Percentiles rank a stretch among this genome's conserved stretches.
phyloP scores from a whole-genome alignment of 2,329 filamentous ascomycete species.

The Juglanconis sp. region DNA sequence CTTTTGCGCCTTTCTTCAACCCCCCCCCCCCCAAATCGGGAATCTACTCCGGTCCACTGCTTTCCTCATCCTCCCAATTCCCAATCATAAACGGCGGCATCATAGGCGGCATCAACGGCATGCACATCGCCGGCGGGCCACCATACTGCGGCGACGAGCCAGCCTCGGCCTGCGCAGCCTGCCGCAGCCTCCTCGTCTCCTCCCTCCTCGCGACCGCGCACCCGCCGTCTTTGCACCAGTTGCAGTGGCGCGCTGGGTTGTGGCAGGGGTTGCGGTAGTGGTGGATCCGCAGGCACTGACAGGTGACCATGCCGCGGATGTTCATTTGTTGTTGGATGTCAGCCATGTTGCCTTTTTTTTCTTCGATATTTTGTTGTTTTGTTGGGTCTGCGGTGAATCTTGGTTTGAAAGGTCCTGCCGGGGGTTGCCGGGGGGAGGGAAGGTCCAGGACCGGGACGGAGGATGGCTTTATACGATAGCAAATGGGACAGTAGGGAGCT shows the following conservation, averaged over 20 bases:
- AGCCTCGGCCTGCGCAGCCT: not conserved
- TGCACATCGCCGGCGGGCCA: not conserved
- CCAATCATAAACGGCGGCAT: not conserved
- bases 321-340: not conserved
- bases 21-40: too few relatives aligned
- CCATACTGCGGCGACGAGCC: too few relatives aligned
- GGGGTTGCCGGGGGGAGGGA: too few relatives aligned
- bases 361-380: too few relatives aligned
- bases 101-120: not conserved
- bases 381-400: too few relatives aligned
- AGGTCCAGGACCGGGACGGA: too few relatives aligned
- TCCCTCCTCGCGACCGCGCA: not conserved
- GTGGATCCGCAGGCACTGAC: slow-evolving; percentile 1
- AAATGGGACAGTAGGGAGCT: too few relatives aligned
- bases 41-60: not conserved
- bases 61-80: not conserved
- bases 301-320: not conserved
- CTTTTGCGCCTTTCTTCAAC: not conserved
- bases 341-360: not conserved
- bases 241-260: slow-evolving; percentile 2
- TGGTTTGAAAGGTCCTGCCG: too few relatives aligned
- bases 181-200: not conserved
- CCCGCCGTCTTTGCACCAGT: slow-evolving; percentile 1
- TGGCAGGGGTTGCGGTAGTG: not conserved
- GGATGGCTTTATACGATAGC: too few relatives aligned